Evolutionary conservation across 345 rosid species (phyloP).

Genomic region (Gossypium australe): DNA sequence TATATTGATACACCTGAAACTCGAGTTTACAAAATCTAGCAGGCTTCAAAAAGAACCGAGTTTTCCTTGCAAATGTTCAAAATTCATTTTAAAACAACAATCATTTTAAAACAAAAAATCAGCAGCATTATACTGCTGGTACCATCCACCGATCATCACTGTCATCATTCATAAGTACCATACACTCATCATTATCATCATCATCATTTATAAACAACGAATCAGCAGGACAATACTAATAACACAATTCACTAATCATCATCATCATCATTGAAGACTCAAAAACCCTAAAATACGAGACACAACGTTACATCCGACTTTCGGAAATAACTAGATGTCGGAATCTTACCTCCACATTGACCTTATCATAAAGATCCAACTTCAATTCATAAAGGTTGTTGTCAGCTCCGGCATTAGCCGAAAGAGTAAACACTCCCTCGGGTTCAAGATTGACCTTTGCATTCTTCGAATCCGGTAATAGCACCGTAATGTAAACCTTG

Average conservation of each 20-base stretch:
- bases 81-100: background rate
- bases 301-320: background rate
- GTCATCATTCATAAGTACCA: too few relatives aligned
- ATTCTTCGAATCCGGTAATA: slow-evolving; percentile 65
- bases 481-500: slow-evolving; percentile 62
- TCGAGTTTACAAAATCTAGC: background rate
- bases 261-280: background rate
- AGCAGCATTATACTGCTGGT: background rate
- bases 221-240: background rate
- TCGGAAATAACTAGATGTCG: background rate
- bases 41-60: background rate
- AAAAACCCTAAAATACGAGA: background rate
- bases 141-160: background rate
- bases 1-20: background rate
- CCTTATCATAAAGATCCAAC: slow-evolving; percentile 75
- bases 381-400: slow-evolving; percentile 57
- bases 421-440: slow-evolving; percentile 67
- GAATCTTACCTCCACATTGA: slow-evolving; percentile 64
- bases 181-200: background rate
- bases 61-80: background rate
- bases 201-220: background rate
- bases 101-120: background rate
- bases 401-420: slow-evolving; percentile 68
- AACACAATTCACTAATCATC: background rate
- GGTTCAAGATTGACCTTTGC: slow-evolving; percentile 71